Percentiles rank a stretch among this genome's conserved stretches.
phyloP scores from a whole-genome alignment of 257 asterid genomes.

The Lycium ferocissimum region DNA sequence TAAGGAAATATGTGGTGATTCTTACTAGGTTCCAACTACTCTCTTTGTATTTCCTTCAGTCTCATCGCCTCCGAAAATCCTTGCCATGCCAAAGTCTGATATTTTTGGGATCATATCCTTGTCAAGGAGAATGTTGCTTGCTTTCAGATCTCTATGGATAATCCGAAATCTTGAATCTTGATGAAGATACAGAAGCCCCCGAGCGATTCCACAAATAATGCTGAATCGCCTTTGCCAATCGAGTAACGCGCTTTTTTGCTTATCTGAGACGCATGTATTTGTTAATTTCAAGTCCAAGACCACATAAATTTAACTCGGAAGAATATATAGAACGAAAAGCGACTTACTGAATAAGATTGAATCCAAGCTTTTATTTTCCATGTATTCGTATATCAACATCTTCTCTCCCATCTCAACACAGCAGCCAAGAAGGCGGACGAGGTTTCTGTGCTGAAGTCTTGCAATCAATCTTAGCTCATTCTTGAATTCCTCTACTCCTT shows the following conservation, averaged over 20 bases:
- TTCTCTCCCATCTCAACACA: conserved; percentile 51
- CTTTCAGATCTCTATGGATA: conserved; percentile 61
- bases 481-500: conserved; percentile 55
- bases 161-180: conserved; percentile 55
- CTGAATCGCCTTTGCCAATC: conserved; percentile 47
- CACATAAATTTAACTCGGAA: neutral
- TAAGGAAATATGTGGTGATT: neutral
- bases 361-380: conserved; percentile 55
- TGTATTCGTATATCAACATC: conserved; percentile 50
- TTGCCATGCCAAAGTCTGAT: conserved; percentile 61
- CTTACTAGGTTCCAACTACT: conserved; percentile 60
- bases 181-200: conserved; percentile 60
- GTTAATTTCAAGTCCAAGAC: neutral
- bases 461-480: conserved; percentile 54
- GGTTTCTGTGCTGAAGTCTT: conserved; percentile 54
- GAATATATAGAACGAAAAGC: neutral
- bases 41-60: conserved; percentile 53
- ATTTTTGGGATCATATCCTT: conserved; percentile 59
- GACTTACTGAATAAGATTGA: conserved; percentile 49
- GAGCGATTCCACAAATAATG: conserved; percentile 56
- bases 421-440: conserved; percentile 53
- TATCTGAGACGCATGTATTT: conserved; percentile 26
- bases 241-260: conserved; percentile 41
- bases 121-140: conserved; percentile 60
- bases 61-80: conserved; percentile 55